Evolutionary conservation across 106 monocot genomes (phyloP).

Genomic region (Narthecium ossifragum): DNA sequence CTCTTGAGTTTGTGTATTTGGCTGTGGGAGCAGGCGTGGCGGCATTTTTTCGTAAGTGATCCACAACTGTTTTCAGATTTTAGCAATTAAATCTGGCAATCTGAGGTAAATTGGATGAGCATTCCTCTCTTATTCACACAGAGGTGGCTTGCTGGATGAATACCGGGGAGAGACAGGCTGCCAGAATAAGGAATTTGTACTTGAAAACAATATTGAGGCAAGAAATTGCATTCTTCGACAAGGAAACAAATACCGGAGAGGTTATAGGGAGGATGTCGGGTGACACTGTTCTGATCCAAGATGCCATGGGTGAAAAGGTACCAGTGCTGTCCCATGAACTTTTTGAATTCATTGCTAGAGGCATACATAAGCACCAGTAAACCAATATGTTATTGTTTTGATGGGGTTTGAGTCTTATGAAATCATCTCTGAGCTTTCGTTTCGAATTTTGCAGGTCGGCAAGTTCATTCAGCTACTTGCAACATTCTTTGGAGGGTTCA

Average conservation of each 20-base stretch:
- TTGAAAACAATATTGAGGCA: slow-evolving; percentile 44
- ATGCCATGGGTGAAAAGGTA: slow-evolving; percentile 56
- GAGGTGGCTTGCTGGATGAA: slow-evolving; percentile 52
- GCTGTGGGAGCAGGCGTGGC: slow-evolving; percentile 34
- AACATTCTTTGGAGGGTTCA: slow-evolving; percentile 70
- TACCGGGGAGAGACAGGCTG: slow-evolving; percentile 47
- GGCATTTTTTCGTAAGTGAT: slow-evolving; percentile 42
- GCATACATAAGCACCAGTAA: not conserved
- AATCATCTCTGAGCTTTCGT: too few species aligned
- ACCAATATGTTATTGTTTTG: not conserved
- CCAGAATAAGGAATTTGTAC: slow-evolving; percentile 53
- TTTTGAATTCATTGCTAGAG: not conserved
- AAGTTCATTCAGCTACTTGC: slow-evolving; percentile 67
- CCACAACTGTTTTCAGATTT: not conserved
- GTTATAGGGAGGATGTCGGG: slow-evolving; percentile 60
- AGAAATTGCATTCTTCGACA: slow-evolving; percentile 37
- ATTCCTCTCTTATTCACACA: slow-evolving; percentile 1
- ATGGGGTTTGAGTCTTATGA: not conserved
- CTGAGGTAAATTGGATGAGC: not conserved
- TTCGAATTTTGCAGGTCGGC: slow-evolving; percentile 36
- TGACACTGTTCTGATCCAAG: slow-evolving; percentile 57
- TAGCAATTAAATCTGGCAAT: not conserved
- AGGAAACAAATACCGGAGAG: slow-evolving; percentile 49
- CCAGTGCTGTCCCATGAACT: not conserved
- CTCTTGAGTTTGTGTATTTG: slow-evolving; percentile 39